Evolutionary conservation across 2,329 filamentous ascomycete species (phyloP).

Genomic region (Diaporthe nobilis): DNA sequence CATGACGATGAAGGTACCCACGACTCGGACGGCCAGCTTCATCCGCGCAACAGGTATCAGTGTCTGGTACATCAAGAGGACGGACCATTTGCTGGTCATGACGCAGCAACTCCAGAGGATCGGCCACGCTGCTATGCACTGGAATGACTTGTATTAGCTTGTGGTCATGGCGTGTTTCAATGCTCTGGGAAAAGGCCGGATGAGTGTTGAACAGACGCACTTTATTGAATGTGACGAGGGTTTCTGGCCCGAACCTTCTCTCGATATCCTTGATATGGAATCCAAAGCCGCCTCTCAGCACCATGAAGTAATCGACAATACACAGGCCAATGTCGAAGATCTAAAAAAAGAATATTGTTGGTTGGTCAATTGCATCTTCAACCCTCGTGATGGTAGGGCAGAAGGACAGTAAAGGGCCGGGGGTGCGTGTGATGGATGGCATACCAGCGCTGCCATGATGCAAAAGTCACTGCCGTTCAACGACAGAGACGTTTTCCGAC

Average conservation of each 20-base stretch:
- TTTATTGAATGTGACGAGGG: conserved; percentile 7
- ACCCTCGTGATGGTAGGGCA: not conserved
- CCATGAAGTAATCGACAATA: conserved; percentile 19
- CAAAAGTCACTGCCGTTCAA: conserved; percentile 21
- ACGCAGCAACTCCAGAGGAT: conserved; percentile 23
- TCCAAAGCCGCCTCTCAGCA: conserved; percentile 4
- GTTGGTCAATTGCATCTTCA: not conserved
- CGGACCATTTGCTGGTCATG: conserved; percentile 9
- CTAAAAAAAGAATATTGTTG: not conserved
- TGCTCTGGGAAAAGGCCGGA: not conserved
- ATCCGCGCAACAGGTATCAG: conserved; percentile 10
- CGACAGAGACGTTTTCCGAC: conserved; percentile 10
- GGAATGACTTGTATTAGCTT: not conserved
- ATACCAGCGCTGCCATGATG: conserved; percentile 6
- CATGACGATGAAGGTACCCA: conserved; percentile 8
- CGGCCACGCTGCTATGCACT: conserved; percentile 23
- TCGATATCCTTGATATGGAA: conserved; percentile 1
- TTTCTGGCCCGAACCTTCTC: not conserved
- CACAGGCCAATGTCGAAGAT: conserved; percentile 3
- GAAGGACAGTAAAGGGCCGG: not conserved
- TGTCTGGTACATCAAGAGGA: conserved; percentile 5
- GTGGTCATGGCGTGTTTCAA: not conserved
- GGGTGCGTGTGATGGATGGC: not conserved
- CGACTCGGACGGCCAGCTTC: conserved; percentile 11
- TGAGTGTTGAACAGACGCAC: not conserved